Evolutionary conservation across 169 alveolate genomes (phyloP).

Genomic region (Condylostoma magnum): DNA sequence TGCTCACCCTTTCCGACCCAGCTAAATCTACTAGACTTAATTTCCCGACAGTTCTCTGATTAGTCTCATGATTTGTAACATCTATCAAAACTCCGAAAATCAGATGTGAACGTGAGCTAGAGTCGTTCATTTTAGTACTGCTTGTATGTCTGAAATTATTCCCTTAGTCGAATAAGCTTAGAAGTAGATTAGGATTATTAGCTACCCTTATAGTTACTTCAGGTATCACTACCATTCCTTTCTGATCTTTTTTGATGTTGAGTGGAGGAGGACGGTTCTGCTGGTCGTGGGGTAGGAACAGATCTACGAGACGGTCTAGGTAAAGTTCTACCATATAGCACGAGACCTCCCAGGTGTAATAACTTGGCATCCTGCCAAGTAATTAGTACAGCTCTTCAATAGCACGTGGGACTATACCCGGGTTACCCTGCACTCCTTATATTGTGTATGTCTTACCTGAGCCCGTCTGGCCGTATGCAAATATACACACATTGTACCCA

Average conservation of each 20-base stretch:
- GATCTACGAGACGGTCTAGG: constrained; percentile 69
- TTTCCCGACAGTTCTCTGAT: constrained; percentile 75
- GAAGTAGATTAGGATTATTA: constrained; percentile 37
- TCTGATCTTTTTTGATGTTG: constrained; percentile 58
- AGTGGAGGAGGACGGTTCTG: constrained; percentile 49
- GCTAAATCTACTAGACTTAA: constrained; percentile 89
- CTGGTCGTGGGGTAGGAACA: constrained; percentile 46
- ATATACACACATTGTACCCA: constrained; percentile 86
- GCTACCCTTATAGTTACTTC: constrained; percentile 43
- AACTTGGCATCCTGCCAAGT: constrained; percentile 49
- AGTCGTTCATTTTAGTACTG: constrained; percentile 84
- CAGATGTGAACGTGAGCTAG: constrained; percentile 84
- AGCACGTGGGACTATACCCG: constrained; percentile 85
- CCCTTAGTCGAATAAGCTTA: constrained; percentile 52
- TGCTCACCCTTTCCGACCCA: constrained; percentile 84
- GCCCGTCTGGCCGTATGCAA: constrained; percentile 93
- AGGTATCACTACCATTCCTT: constrained; percentile 55
- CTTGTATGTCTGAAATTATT: constrained; percentile 69
- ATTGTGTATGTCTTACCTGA: constrained; percentile 92
- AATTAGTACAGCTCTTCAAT: constrained; percentile 69
- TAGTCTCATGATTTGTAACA: constrained; percentile 60
- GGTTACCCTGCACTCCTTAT: constrained; percentile 75
- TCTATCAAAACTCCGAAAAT: constrained; percentile 74
- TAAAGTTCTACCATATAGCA: constrained; percentile 85
- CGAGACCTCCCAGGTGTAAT: constrained; percentile 57